Evolutionary conservation across 441 rosid genomes (phyloP), one percentile per base, ranked within the genome.

Genomic region (Melianthus villosus): DNA sequence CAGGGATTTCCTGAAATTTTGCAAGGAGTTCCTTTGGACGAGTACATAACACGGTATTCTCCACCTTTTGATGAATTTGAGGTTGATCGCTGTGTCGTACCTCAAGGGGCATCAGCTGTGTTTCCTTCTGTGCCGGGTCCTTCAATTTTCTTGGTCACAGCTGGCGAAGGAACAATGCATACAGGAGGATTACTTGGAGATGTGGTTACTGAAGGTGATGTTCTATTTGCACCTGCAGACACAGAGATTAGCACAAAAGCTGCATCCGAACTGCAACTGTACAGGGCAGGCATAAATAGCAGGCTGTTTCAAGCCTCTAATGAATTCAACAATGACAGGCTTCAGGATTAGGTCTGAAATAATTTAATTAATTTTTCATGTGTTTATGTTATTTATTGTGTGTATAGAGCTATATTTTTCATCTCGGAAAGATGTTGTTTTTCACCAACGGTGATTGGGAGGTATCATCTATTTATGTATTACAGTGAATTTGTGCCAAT

Each of bases 51-150:
- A 2, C 65, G 69, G 42, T 69, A 62, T 30, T 59, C 51, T 39
- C 76, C 72, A 0, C 76, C 72, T 7, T 66, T 63, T n/a, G 65
- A 70, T 41, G 77, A 70, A 46, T 70, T 70, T 9, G 70, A 70
- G 50, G 68, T 70, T 7, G 77, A 70, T 10, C 54, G 28, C 19
- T 70, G 77, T 25, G 35, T 28, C 16, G 62, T 70, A 44, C 73
- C 63, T 10, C 23, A 0, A 16, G 58, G 49, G 13, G 56, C 62
- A 28, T 37, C 65, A 0, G 42, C 60, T 4, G 28, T 45, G 17
- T 70, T 66, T 36, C 70, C 77, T 3, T 51, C 64, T 0, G 39
- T 70, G 0, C 32, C 48, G 0, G 69, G 71, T 0, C 75, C 71
- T 8, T 69, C 68, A 12, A 27, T 69, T 11, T 61, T 61, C 42